Base-by-base conservation (phyloP, 148 eudicot species). In the Polygonum aviculare region DNA sequence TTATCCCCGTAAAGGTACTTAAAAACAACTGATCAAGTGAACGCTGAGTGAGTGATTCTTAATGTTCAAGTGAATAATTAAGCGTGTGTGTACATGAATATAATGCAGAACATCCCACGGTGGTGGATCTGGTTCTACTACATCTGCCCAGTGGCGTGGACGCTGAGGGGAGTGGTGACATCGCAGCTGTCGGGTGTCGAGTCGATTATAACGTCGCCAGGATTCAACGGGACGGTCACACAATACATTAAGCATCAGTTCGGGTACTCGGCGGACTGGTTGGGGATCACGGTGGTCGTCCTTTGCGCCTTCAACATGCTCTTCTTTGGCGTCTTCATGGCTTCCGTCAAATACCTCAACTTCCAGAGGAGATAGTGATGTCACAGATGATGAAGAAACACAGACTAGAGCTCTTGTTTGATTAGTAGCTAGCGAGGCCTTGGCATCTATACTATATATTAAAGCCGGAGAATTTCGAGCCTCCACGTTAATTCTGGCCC, bases 91-190 rank as follows among this genome's bases (percentile, higher is more conserved):
- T 39, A 39, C 3, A 39, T 41, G 8, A 48, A 9, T 52, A 4
- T 15, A 16, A 18, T 51, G 7, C 83, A 94, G 98, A 71, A 49
- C 31, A 94, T 94, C 74, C 95, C 98, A 3, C 85, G 71, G 40
- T 94, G 98, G 97, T 94, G 98, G 98, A 80, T 91, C 36, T 91
- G 98, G 98, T 90, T 90, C 81, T 89, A 94, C 78, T 94, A 90
- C 79, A 79, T 91, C n/a, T 77, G 86, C 81, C 98, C 98, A 8
- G 82, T 94, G 14, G 80, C 97, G 19, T 91, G 97, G 97, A 87
- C 91, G 5, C 69, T 94, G 72, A 84, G 87, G 2, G 98, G 98
- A 33, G 63, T 84, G 4, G 81, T 94, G 48, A 82, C 86, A 73
- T 90, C 98, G 55, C 98, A 94, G 72, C 95, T 94, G 4, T 91